Evolutionary conservation across 1,284 basidiomycete genomes (phyloP), one percentile per base, ranked within the genome.

Genomic region (Cerioporus squamosus): DNA sequence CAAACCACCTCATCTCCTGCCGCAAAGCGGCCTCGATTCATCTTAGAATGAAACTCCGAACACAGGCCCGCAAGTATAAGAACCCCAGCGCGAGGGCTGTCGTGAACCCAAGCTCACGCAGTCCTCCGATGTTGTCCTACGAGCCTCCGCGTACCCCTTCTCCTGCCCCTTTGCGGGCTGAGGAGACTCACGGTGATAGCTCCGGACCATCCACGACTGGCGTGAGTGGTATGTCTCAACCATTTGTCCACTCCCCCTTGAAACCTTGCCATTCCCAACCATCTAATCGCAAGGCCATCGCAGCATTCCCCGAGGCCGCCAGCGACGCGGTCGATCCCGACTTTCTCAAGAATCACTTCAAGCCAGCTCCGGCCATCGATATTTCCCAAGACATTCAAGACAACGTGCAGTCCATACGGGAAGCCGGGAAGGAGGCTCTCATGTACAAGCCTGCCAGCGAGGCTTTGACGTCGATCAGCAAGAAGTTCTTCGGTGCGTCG

Each of bases 61-160:
- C 2, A 38, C 39, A 12, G 23, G 20, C 17, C 33, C 12, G 33
- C 33, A 36, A 10, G 14, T 55, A 55, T 55, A 44, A 33, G 44
- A 29, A 18, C 0, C 40, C 22, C 22, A n/a, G 24, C 15, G 24
- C 42, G 18, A 40, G 47, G 49, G 26, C 50, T 51, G 49, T 33
- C 36, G 44, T 51, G 55, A 45, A 26, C 26, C 23, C 44, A 51
- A 52, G 50, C 44, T 51, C 55, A 56, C 48, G 36, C 48, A 57
- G 49, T 57, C 44, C 12, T 18, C n/a, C 44, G 12, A 52, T 57
- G 50, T 47, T 24, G 9, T 56, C 55, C 24, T 46, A 36, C 43
- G 33, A 45, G 36, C 26, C 8, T 46, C 49, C 38, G 15, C 26
- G 43, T 18, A 33, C 22, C 6, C 6, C 24, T 20, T 2, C 17